Evolutionary conservation across 1,139 yeast genomes (phyloP).

Genomic region (Tardiomyces depauwii): DNA sequence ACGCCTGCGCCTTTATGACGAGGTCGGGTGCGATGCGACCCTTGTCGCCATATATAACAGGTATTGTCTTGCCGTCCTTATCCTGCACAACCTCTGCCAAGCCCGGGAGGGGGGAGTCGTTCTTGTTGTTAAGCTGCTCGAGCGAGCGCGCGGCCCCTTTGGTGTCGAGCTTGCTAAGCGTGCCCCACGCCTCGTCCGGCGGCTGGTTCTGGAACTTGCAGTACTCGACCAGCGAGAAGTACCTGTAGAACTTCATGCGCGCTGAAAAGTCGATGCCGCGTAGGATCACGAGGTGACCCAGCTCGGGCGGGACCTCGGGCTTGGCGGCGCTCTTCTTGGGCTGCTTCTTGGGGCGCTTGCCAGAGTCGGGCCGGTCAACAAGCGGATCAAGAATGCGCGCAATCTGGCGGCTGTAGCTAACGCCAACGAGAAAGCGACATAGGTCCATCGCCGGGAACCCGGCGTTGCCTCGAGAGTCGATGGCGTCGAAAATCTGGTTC

Average conservation of each 20-base stretch:
- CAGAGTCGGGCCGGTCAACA: background rate
- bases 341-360: constrained; percentile 4
- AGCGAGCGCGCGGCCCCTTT: background rate
- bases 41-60: background rate
- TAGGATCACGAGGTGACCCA: constrained; percentile 35
- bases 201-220: background rate
- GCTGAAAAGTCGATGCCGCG: constrained; percentile 67
- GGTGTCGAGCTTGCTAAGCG: background rate
- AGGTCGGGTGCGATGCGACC: background rate
- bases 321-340: constrained; percentile 11
- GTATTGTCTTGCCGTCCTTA: background rate
- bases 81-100: background rate
- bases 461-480: constrained; percentile 27
- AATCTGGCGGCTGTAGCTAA: background rate
- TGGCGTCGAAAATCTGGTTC: constrained; percentile 45
- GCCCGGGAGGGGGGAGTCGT: background rate
- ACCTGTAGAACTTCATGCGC: constrained; percentile 59
- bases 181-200: background rate
- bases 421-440: constrained; percentile 40
- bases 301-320: constrained; percentile 16
- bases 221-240: constrained; percentile 33
- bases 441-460: constrained; percentile 55
- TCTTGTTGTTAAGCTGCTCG: background rate
- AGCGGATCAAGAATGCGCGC: background rate
- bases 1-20: background rate